Base-by-base conservation (phyloP, 495 filamentous ascomycete genomes). In the Aspergillus leporis region DNA sequence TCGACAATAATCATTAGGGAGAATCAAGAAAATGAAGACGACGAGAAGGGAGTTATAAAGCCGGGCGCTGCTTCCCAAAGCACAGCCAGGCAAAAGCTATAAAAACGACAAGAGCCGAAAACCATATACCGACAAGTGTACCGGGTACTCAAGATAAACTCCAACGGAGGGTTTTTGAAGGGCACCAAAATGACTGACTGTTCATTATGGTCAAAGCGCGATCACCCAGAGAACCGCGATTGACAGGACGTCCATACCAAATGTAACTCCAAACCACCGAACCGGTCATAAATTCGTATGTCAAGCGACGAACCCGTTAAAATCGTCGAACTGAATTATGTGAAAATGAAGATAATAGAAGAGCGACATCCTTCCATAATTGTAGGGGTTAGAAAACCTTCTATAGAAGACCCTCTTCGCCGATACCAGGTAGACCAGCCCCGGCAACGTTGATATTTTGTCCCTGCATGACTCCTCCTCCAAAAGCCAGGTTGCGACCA, bases 391-490 rank as follows among this genome's bases (percentile, higher is more conserved):
- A 12, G 36, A 23, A 25, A 19, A 16, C 31, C 21, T 18, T 53
- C 73, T 71, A 81, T 65, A 81, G 55, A 41, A 81, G 72, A 46
- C 75, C 76, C 61, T 81, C 78, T 65, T 81, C 78, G 59, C 76
- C 78, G 62, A 81, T 81, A 57, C 78, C 78, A 61, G 78, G 75
- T 67, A 81, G 70, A 40, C 78, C 78, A 66, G 78, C 77, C 66
- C 77, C 77, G 61, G 78, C 77, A 63, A 80, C 75, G 58, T 78
- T 79, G 57, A 79, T 79, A 65, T 79, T 80, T 55, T 79, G 75
- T 45, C 76, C 78, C 62, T 80, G 76, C 78, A 80, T 80, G 25
- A 78, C 78, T 41, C 77, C 77, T 22, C 77, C 77, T 22, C 75
- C 77, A 50, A 74, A 69, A 40, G 70, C 70, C 41, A 80, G 55